Percentiles rank a stretch among this genome's conserved stretches.
These are phyloP conservation scores for Ophiostoma populinum DNA, from an alignment of 2,329 filamentous ascomycete species.

Conservation along the genomic window DNA sequence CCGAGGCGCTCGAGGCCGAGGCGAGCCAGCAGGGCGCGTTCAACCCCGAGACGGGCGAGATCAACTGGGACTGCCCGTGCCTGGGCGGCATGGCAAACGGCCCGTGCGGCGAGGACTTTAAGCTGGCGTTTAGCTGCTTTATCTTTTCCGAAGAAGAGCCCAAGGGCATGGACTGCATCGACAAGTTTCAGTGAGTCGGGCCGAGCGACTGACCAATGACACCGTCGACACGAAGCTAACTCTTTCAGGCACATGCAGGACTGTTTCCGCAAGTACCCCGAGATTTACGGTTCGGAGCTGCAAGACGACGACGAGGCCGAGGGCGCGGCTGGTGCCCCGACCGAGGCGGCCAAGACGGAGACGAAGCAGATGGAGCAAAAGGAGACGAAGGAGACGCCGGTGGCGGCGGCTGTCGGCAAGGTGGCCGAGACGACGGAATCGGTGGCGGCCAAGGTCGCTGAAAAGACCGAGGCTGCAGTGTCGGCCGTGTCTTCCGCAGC, in stretches of 20 bases:
- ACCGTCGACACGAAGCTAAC: too few species aligned
- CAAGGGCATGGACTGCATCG: slow-evolving; percentile 95
- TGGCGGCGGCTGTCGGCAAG: too few species aligned
- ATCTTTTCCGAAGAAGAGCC: slow-evolving; percentile 89
- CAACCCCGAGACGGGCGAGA: slow-evolving; percentile 96
- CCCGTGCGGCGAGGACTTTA: slow-evolving; percentile 91
- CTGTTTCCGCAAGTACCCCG: slow-evolving; percentile 85
- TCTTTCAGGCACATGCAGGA: slow-evolving; percentile 77
- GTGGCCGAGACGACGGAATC: neutral
- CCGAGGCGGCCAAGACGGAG: neutral
- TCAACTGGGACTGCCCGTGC: slow-evolving; percentile 99
- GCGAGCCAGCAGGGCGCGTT: slow-evolving; percentile 80
- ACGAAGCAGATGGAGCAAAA: neutral
- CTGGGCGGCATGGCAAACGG: slow-evolving; percentile 93
- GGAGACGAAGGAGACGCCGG: neutral
- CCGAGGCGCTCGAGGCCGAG: slow-evolving; percentile 54
- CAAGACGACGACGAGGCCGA: slow-evolving; percentile 2
- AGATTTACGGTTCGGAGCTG: slow-evolving; percentile 52
- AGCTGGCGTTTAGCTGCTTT: slow-evolving; percentile 92
- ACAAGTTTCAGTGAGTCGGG: slow-evolving; percentile 87
- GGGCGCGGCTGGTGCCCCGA: neutral
- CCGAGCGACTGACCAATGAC: too few species aligned
- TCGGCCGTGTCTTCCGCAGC: too few species aligned
- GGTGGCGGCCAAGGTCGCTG: too few species aligned
- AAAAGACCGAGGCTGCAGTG: too few species aligned